phyloP scores from a whole-genome alignment of 345 rosid species.

The Physaria fendleri region DNA sequence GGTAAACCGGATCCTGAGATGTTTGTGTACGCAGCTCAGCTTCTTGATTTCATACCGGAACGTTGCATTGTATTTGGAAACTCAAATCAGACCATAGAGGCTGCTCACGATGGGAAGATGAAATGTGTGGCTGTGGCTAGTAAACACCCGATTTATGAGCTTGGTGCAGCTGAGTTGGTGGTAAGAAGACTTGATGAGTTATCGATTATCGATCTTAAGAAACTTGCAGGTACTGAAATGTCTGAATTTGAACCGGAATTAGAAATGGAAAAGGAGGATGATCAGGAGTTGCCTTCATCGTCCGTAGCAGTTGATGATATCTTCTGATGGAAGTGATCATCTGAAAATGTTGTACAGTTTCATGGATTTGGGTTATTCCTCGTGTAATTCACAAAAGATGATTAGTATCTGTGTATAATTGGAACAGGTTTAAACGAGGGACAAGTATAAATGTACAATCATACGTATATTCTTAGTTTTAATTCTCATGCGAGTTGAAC shows the following conservation, averaged over 20 bases:
- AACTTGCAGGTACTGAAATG: slow-evolving; percentile 72
- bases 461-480: slow-evolving; percentile 3
- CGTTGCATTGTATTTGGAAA: slow-evolving; percentile 96
- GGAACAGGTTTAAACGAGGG: slow-evolving; percentile 13
- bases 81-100: slow-evolving; percentile 88
- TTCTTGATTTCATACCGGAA: slow-evolving; percentile 77
- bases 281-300: slow-evolving; percentile 35
- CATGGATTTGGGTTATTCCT: slow-evolving; percentile 17
- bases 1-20: slow-evolving; percentile 98
- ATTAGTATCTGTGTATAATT: slow-evolving; percentile 33
- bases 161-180: slow-evolving; percentile 89
- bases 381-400: slow-evolving; percentile 3
- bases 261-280: slow-evolving; percentile 69
- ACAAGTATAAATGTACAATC: slow-evolving; percentile 13
- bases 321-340: slow-evolving; percentile 47
- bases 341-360: slow-evolving; percentile 49
- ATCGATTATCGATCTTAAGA: slow-evolving; percentile 84
- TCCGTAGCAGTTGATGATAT: slow-evolving; percentile 52
- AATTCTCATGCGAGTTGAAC: too few relatives aligned
- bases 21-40: slow-evolving; percentile 81
- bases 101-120: slow-evolving; percentile 90
- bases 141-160: slow-evolving; percentile 87
- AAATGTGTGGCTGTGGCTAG: slow-evolving; percentile 97
- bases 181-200: slow-evolving; percentile 76
- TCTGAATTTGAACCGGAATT: slow-evolving; percentile 63